Base-by-base conservation (phyloP, 805 yeast species). In the Pichia nanzhaoensis region DNA sequence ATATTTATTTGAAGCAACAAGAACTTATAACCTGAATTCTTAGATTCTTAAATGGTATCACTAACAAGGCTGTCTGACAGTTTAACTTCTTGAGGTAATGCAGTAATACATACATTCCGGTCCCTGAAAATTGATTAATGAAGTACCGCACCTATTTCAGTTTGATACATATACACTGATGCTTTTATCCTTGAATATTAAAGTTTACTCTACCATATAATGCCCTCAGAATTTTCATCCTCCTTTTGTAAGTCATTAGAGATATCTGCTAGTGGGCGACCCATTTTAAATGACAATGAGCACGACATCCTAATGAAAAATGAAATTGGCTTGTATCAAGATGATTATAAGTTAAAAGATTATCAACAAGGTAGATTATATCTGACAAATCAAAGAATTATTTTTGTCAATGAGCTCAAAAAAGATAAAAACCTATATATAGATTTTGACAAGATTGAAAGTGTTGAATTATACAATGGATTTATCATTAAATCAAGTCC, bases 351-450 rank as follows among this genome's bases (percentile, higher is more conserved):
- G 64, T 73, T 86, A 20, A 42, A 65, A 2, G 68, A 75, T 27
- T 75, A 80, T 50, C 95, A 86, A 58, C 65, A 73, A 47, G 98
- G 98, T 0, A 69, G 95, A 27, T 56, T 84, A 0, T 89, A 89
- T 60, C 65, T 91, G 27, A 90, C 98, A 0, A 76, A 80, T 33
- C 72, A 73, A 45, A 65, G 97, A 38, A 60, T 91, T 2, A 79
- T 89, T 12, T 91, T 81, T 59, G 75, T 90, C 54, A 74, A 77
- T 45, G 53, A 54, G 2, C 18, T 19, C 4, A 24, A 22, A 3
- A 28, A 35, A 19, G n/a, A 16, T 3, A 18, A 28, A 10, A 37
- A 46, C 22, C 30, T 57, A 4, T 44, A 41, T 3, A 22, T 64
- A 14, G 40, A 51, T 9, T 42, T 64, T 2, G 34, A 45, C 0